These are phyloP conservation scores for Pulveroboletus frians DNA, from an alignment of 768 basidiomycete species.

Conservation along the genomic window DNA sequence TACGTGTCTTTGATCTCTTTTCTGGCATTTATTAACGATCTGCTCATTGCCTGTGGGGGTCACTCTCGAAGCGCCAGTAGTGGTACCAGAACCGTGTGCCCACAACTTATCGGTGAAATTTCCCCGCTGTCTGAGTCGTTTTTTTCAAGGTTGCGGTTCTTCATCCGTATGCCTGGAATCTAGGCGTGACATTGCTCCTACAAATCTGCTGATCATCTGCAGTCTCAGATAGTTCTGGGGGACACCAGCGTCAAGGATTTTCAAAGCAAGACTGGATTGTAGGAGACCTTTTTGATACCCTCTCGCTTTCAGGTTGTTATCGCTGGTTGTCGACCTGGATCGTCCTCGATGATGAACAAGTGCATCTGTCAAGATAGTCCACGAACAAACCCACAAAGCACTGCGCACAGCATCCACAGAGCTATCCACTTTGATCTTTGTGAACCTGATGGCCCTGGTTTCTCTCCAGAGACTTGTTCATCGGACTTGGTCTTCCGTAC, in stretches of 20 bases:
- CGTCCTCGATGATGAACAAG: background rate
- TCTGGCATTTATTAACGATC: too few relatives aligned
- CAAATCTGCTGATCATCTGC: background rate
- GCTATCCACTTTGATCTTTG: background rate
- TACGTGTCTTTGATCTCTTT: too few relatives aligned
- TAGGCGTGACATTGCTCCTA: background rate
- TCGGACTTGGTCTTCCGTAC: constrained; percentile 2
- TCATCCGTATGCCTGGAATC: background rate
- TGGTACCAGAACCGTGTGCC: too few relatives aligned
- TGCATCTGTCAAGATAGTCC: background rate
- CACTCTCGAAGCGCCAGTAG: too few relatives aligned
- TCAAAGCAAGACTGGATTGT: background rate
- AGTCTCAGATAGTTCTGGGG: background rate
- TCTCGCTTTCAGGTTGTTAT: background rate
- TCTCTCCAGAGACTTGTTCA: constrained; percentile 1
- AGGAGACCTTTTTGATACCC: background rate
- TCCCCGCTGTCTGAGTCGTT: background rate
- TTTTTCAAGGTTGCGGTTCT: background rate
- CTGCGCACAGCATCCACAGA: background rate
- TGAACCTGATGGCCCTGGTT: constrained; percentile 1
- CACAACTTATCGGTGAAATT: too few relatives aligned
- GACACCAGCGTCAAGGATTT: background rate
- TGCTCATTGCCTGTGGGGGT: too few relatives aligned
- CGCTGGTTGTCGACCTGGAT: background rate
- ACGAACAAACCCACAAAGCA: background rate